These are phyloP conservation scores for Talaromyces sp. DNA, from an alignment of 2,329 filamentous ascomycete species.

Conservation along the genomic window DNA sequence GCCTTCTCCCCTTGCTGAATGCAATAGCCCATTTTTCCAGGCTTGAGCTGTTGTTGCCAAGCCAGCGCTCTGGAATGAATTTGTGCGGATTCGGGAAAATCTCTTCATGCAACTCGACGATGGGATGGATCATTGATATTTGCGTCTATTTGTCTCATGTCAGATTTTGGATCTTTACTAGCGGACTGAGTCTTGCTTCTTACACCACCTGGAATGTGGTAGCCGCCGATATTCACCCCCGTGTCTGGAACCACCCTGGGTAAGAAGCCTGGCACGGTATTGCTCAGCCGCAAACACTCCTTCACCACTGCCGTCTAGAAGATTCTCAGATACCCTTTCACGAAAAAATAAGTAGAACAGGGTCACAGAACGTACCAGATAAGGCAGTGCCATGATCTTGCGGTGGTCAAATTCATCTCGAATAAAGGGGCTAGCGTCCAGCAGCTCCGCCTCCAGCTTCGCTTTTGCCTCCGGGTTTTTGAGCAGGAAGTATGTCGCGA, in stretches of 20 bases:
- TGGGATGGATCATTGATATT: slow-evolving; percentile 33
- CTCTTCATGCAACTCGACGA: slow-evolving; percentile 29
- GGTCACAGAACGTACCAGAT: slow-evolving; percentile 19
- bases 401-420: neutral
- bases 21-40: slow-evolving; percentile 33
- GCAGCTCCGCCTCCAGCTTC: neutral
- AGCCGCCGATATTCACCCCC: slow-evolving; percentile 26
- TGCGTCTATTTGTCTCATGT: slow-evolving; percentile 20
- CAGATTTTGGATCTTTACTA: neutral
- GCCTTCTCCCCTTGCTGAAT: slow-evolving; percentile 38
- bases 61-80: slow-evolving; percentile 36
- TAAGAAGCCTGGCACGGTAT: slow-evolving; percentile 25
- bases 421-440: neutral
- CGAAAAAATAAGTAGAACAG: neutral
- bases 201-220: slow-evolving; percentile 23
- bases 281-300: slow-evolving; percentile 28
- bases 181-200: neutral
- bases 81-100: slow-evolving; percentile 31
- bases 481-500: neutral
- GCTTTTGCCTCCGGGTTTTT: neutral
- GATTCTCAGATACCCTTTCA: neutral
- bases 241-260: slow-evolving; percentile 24
- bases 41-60: slow-evolving; percentile 25
- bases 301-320: slow-evolving; percentile 25
- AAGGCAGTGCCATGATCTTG: slow-evolving; percentile 32